Evolutionary conservation across 345 rosid genomes (phyloP).

Genomic region (Linum usitatissimum): DNA sequence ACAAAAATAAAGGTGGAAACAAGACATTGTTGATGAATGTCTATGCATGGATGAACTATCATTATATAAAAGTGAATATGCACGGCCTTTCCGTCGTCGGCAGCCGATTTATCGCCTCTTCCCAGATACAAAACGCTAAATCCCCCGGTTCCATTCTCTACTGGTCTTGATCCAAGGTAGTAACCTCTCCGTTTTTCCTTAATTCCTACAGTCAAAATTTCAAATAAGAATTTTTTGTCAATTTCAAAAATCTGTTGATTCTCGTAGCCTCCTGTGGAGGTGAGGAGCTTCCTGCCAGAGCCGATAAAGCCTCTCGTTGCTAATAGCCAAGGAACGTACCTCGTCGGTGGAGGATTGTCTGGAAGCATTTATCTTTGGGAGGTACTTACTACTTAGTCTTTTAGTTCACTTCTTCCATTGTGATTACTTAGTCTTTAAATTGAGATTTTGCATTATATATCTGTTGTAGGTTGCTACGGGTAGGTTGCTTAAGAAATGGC

Average conservation of each 20-base stretch:
- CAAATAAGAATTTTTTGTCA: not conserved
- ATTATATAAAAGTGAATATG: too few species aligned
- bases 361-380: conserved; percentile 78
- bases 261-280: conserved; percentile 61
- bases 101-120: conserved; percentile 48
- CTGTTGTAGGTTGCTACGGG: conserved; percentile 55
- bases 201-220: too few species aligned
- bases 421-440: not conserved
- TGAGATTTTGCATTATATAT: not conserved
- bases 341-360: conserved; percentile 69
- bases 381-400: conserved; percentile 22
- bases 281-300: conserved; percentile 68
- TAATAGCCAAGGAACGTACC: conserved; percentile 61
- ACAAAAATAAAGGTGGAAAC: too few species aligned
- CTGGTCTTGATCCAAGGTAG: conserved; percentile 50
- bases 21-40: too few species aligned
- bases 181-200: not conserved
- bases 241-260: not conserved
- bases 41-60: too few species aligned
- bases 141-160: conserved; percentile 52
- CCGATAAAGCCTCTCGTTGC: conserved; percentile 55
- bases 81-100: conserved; percentile 62
- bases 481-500: conserved; percentile 71
- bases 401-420: not conserved
- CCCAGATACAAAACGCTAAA: conserved; percentile 53